Evolutionary conservation across 345 rosid species (phyloP), one percentile per base, ranked within the genome.

Genomic region (Aegle marmelos): DNA sequence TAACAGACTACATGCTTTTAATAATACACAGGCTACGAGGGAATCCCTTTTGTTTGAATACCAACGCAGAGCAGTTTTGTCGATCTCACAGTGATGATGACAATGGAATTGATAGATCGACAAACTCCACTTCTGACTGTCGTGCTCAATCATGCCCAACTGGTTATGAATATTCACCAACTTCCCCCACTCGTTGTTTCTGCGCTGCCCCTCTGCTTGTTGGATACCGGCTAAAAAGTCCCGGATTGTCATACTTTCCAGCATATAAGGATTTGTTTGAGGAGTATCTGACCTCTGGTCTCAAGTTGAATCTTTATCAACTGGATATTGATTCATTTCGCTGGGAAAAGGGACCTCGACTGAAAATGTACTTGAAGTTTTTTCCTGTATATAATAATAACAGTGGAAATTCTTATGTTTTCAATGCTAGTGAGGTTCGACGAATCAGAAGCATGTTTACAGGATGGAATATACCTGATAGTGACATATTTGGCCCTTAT

Each of bases 151-250:
- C 86, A 61, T 96, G 99, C 75, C 99, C 98, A 31, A 80, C 82
- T 9, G 87, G 93, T 76, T 91, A 48, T 36, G 94, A 91, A 80
- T 85, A 86, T 83, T 82, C 93, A 31, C 86, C 76, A 67, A 67
- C 76, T 27, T 76, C 93, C 59, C 86, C 85, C 2, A 57, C 70
- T 75, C 68, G 21, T 7, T 96, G 99, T 83, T 86, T 90, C 81
- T 96, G 99, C 78, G 90, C 95, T 68, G 92, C 86, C 58, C 99
- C 99, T 81, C 74, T 96, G 74, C 79, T 89, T 60, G 80, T 94
- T 71, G 97, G 85, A 70, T 96, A 94, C 76, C 91, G 99, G 76
- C 68, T 96, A 82, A 96, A 96, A 85, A 96, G 98, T 89, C 99
- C 99, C 16, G 98, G 99, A 75, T 82, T 94, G 80, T 81, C 88